Conservation (phyloP, 1,284 basidiomycete genomes). For the Ceratorhiza oryzae-sativae region DNA sequence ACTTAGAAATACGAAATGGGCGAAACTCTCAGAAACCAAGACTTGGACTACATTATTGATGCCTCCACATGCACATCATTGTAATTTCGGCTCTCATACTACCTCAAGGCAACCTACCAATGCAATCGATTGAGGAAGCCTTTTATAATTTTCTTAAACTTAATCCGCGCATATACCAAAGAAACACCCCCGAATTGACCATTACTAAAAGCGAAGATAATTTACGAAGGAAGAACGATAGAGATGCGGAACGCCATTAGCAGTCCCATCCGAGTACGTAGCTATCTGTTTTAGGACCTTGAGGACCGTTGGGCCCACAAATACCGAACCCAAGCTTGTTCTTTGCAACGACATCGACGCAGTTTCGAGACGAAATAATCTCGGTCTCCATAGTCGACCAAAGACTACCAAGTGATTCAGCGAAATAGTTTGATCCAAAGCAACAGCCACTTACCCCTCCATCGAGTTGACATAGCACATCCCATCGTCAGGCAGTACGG, state of each 20-base stretch:
- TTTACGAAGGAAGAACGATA: neutral
- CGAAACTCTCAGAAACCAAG: no score
- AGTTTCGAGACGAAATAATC: slow-evolving; percentile 82
- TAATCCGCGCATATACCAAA: no score
- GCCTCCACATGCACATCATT: no score
- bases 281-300: slow-evolving; percentile 41
- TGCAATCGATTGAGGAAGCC: no score
- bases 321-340: slow-evolving; percentile 70
- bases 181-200: no score
- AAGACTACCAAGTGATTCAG: slow-evolving; percentile 56
- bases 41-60: no score
- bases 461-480: slow-evolving; percentile 91
- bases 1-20: no score
- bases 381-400: slow-evolving; percentile 93
- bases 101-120: no score
- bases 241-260: neutral
- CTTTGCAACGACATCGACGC: slow-evolving; percentile 75
- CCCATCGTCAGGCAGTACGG: slow-evolving; percentile 74
- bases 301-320: slow-evolving; percentile 51
- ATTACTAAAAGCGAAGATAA: neutral
- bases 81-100: no score
- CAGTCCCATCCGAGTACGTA: slow-evolving; percentile 46
- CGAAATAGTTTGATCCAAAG: neutral
- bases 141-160: no score
- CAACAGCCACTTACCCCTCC: slow-evolving; percentile 66